Conservation (phyloP, 805 yeast genomes). For the Dipodascopsis uninucleata region DNA sequence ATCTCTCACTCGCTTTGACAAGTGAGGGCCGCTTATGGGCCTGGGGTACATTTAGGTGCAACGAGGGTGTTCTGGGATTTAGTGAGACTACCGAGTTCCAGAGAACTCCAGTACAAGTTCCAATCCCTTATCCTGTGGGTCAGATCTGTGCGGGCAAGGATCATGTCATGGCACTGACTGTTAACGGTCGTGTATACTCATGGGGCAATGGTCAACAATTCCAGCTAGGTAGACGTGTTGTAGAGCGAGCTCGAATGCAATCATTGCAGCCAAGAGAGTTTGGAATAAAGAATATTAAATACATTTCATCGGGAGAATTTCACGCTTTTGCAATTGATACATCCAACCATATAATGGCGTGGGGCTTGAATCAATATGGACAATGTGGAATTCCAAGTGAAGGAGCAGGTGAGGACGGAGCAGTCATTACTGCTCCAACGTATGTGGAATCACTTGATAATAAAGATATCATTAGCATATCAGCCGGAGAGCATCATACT, state of each 20-base stretch:
- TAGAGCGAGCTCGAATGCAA: slow-evolving; percentile 71
- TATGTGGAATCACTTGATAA: slow-evolving; percentile 61
- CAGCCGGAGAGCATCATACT: slow-evolving; percentile 95
- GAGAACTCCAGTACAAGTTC: slow-evolving; percentile 59
- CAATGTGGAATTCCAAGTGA: slow-evolving; percentile 84
- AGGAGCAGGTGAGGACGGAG: slow-evolving; percentile 65
- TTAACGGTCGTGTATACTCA: slow-evolving; percentile 81
- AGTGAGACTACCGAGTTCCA: slow-evolving; percentile 62
- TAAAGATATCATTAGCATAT: slow-evolving; percentile 56
- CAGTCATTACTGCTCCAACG: slow-evolving; percentile 73
- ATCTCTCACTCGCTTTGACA: slow-evolving; percentile 73
- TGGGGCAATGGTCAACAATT: slow-evolving; percentile 97
- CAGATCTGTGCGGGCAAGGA: slow-evolving; percentile 92
- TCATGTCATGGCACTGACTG: slow-evolving; percentile 79
- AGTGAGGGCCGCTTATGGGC: slow-evolving; percentile 87
- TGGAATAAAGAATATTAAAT: slow-evolving; percentile 73
- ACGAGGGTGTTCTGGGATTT: slow-evolving; percentile 88
- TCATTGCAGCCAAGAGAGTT: slow-evolving; percentile 78
- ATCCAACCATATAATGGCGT: slow-evolving; percentile 66
- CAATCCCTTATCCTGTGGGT: slow-evolving; percentile 61
- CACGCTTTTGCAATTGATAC: slow-evolving; percentile 88
- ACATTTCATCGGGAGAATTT: slow-evolving; percentile 88
- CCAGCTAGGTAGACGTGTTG: slow-evolving; percentile 83
- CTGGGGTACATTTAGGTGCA: slow-evolving; percentile 91
- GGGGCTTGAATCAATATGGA: slow-evolving; percentile 98